These are phyloP conservation scores for Begonia loranthoides DNA, from an alignment of 306 rosid genomes.

Conservation along the genomic window DNA sequence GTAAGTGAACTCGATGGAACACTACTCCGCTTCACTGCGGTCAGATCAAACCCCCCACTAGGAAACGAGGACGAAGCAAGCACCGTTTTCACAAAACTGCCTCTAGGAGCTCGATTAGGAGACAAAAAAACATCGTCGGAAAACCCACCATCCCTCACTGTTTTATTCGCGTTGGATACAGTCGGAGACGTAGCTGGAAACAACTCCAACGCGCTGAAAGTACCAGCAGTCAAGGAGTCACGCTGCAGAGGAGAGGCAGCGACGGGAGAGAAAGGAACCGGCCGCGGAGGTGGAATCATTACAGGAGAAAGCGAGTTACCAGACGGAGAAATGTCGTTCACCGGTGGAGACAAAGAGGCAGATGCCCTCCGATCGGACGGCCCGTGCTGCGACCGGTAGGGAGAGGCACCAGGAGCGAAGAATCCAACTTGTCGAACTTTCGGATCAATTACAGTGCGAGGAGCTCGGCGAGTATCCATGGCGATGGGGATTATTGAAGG, in stretches of 20 bases:
- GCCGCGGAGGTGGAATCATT: conserved; percentile 56
- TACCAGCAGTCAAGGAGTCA: conserved; percentile 32
- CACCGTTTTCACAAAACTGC: not conserved
- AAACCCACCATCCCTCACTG: conserved; percentile 26
- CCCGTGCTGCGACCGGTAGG: conserved; percentile 29
- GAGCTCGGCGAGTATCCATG: conserved; percentile 57
- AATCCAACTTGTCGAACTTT: conserved; percentile 69
- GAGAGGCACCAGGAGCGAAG: conserved; percentile 33
- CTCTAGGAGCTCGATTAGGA: not conserved
- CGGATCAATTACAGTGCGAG: conserved; percentile 44
- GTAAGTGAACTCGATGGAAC: not conserved
- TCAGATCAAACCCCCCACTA: conserved; percentile 26
- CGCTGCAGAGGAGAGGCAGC: conserved; percentile 4
- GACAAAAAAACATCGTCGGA: conserved; percentile 33
- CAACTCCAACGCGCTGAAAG: conserved; percentile 38
- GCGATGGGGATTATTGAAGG: not conserved
- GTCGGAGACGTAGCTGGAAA: conserved; percentile 35
- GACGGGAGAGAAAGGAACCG: conserved; percentile 3
- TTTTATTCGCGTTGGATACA: conserved; percentile 27
- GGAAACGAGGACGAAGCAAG: conserved; percentile 9
- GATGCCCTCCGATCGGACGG: conserved; percentile 15
- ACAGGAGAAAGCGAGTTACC: conserved; percentile 55
- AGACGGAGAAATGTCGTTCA: conserved; percentile 4
- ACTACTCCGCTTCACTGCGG: conserved; percentile 7
- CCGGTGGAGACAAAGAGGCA: conserved; percentile 20